Percentiles rank a stretch among this genome's conserved stretches.
phyloP scores from a whole-genome alignment of 1,139 yeast species.

The Suhomyces wounanorum region DNA sequence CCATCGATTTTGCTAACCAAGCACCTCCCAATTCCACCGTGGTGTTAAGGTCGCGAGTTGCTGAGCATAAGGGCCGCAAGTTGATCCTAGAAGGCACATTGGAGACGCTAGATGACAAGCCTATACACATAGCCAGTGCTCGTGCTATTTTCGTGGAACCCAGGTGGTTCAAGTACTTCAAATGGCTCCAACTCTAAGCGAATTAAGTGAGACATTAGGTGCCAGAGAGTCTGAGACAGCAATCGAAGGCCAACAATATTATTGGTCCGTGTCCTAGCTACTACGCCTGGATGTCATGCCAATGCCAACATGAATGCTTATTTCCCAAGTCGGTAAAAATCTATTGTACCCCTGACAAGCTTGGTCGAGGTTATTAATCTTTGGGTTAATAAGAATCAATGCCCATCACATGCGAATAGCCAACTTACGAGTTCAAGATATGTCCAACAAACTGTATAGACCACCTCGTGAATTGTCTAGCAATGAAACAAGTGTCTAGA shows the following conservation, averaged over 20 bases:
- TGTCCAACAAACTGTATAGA: background rate
- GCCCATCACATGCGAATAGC: background rate
- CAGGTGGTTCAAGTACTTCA: slow-evolving; percentile 70
- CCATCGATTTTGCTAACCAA: slow-evolving; percentile 66
- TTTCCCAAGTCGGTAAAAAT: background rate
- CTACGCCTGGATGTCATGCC: background rate
- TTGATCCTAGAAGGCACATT: slow-evolving; percentile 70
- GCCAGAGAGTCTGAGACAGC: background rate
- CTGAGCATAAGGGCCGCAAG: slow-evolving; percentile 74
- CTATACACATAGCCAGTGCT: slow-evolving; percentile 52
- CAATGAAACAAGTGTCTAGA: background rate
- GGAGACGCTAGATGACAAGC: slow-evolving; percentile 43
- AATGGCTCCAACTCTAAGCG: slow-evolving; percentile 51
- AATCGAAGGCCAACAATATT: background rate
- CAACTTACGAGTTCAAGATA: background rate
- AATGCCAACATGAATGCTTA: background rate
- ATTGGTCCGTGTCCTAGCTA: background rate
- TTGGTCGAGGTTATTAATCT: background rate
- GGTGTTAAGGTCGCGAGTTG: slow-evolving; percentile 67
- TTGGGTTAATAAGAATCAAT: background rate
- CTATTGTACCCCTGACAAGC: background rate
- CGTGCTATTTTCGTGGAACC: slow-evolving; percentile 74
- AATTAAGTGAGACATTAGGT: background rate
- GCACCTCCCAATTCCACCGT: slow-evolving; percentile 67
- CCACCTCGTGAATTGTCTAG: background rate